Percentiles rank a stretch among this genome's conserved stretches.
Evolutionary conservation across 2,329 filamentous ascomycete genomes (phyloP).

Genomic region (Fonsecaea erecta): DNA sequence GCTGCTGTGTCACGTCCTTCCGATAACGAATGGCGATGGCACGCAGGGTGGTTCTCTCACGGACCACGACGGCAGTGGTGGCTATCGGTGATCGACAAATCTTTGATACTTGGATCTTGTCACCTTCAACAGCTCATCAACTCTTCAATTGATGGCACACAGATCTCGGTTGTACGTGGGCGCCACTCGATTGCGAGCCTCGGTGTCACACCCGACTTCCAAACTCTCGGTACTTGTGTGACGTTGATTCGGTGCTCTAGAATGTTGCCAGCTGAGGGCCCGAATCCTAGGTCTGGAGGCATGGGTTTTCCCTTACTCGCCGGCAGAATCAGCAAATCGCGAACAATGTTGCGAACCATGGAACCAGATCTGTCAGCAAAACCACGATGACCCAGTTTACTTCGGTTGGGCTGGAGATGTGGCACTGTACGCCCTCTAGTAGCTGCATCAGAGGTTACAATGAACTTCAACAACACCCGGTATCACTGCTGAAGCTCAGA

Average conservation of each 20-base stretch:
- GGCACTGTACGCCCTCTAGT: not conserved
- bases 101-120: not conserved
- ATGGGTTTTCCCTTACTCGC: too few relatives aligned
- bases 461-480: not conserved
- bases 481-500: not conserved
- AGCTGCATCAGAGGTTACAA: not conserved
- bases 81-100: not conserved
- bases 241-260: not conserved
- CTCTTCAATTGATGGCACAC: not conserved
- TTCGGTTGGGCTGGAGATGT: not conserved
- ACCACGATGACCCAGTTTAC: not conserved
- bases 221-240: not conserved
- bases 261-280: slow-evolving; percentile 8
- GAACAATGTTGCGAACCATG: not conserved
- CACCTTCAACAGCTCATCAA: not conserved
- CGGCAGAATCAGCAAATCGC: not conserved
- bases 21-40: not conserved
- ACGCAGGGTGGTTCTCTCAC: not conserved
- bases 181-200: not conserved
- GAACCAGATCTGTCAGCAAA: not conserved
- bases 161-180: not conserved
- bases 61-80: not conserved
- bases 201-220: not conserved
- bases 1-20: not conserved
- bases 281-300: too few relatives aligned